phyloP scores from a whole-genome alignment of 352 stramenopile species.

The Phytophthora parvispora region DNA sequence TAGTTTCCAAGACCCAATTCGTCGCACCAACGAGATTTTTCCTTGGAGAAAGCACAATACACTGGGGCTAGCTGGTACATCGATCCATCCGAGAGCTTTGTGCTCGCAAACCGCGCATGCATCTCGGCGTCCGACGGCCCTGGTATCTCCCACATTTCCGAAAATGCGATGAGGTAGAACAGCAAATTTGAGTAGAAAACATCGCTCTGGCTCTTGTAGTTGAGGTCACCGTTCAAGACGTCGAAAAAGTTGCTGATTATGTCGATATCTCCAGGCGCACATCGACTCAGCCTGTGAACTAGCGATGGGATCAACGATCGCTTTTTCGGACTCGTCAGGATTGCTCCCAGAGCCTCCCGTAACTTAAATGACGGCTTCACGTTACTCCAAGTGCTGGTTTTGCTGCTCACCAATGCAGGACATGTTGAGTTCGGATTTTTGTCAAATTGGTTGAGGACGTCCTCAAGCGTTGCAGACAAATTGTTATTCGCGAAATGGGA shows the following conservation, averaged over 20 bases:
- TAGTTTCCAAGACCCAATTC: not conserved
- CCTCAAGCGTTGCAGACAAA: not conserved
- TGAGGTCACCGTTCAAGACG: not conserved
- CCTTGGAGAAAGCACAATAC: not conserved
- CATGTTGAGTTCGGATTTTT: not conserved
- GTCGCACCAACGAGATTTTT: not conserved
- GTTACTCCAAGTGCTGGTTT: not conserved
- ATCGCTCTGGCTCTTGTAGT: constrained; percentile 5
- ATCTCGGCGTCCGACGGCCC: not conserved
- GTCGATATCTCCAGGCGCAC: constrained; percentile 20
- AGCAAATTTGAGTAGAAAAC: constrained; percentile 36
- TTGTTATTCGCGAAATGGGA: not conserved
- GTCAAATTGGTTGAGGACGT: not conserved
- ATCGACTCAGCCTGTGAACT: constrained; percentile 37
- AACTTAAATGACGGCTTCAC: not conserved
- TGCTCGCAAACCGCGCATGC: not conserved
- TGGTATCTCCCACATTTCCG: constrained; percentile 56
- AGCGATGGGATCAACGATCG: constrained; percentile 39
- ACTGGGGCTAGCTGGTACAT: not conserved
- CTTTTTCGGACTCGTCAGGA: constrained; percentile 12
- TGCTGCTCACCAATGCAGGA: not conserved
- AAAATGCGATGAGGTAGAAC: constrained; percentile 53
- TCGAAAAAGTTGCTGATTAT: constrained; percentile 25
- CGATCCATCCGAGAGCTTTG: not conserved
- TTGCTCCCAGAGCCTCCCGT: not conserved